These are phyloP conservation scores for Tricholoma matsutake DNA, from an alignment of 768 basidiomycete species.

Conservation along the genomic window DNA sequence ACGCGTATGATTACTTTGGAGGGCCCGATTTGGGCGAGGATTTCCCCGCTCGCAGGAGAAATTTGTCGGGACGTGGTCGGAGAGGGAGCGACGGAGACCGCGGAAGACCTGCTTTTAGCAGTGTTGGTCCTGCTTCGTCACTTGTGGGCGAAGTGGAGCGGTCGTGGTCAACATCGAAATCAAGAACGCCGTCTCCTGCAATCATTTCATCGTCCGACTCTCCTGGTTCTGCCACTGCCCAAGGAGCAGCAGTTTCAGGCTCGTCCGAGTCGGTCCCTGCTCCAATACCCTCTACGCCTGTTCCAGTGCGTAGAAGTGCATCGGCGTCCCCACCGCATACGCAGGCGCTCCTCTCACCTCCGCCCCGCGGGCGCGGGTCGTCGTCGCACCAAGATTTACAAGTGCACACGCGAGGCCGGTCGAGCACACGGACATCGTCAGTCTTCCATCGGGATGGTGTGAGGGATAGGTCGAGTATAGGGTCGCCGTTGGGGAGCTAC, in stretches of 20 bases:
- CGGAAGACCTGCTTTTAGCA: background rate
- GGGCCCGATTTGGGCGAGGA: conserved; percentile 57
- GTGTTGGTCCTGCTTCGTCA: background rate
- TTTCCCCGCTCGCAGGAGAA: conserved; percentile 27
- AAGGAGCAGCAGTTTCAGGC: background rate
- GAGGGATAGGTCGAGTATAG: conserved; percentile 5
- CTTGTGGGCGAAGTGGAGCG: conserved; percentile 17
- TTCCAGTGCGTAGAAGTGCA: conserved; percentile 12
- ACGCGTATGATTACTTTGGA: conserved; percentile 58
- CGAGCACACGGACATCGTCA: conserved; percentile 50
- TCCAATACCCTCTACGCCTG: conserved; percentile 20
- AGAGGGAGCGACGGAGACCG: conserved; percentile 4
- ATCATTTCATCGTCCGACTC: conserved; percentile 19
- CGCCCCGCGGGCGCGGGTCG: conserved; percentile 25
- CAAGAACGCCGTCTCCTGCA: conserved; percentile 47
- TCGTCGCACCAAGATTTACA: conserved; percentile 19
- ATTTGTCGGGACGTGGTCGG: conserved; percentile 9
- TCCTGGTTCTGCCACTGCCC: conserved; percentile 7
- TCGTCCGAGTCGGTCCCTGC: background rate
- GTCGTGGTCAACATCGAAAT: conserved; percentile 39
- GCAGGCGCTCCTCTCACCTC: conserved; percentile 22
- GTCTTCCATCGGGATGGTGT: conserved; percentile 44
- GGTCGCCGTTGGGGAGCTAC: conserved; percentile 25
- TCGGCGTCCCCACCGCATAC: conserved; percentile 19
- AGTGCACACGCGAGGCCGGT: conserved; percentile 46